A percentile compares a stretch with the other conserved stretches of the same genome.
phyloP scores from a whole-genome alignment of 306 rosid species.

The Prunus campanulata region DNA sequence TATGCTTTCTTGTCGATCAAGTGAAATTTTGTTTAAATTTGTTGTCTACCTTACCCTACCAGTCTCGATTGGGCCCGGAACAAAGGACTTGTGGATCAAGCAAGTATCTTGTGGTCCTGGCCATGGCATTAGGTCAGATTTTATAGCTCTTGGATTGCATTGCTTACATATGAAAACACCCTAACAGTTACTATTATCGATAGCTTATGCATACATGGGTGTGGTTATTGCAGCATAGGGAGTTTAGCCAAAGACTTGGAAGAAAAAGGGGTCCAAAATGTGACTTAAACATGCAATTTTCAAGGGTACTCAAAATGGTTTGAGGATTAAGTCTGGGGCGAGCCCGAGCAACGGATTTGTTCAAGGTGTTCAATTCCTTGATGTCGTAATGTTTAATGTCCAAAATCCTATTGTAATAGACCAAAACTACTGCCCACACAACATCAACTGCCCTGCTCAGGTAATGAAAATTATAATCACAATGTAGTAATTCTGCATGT shows the following conservation, averaged over 20 bases:
- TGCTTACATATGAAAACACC: neutral
- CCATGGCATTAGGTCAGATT: slow-evolving; percentile 23
- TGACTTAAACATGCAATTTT: slow-evolving; percentile 1
- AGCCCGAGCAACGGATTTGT: neutral
- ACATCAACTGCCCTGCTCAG: neutral
- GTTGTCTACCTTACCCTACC: too few species aligned
- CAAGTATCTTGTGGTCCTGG: slow-evolving; percentile 22
- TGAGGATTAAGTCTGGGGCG: slow-evolving; percentile 11
- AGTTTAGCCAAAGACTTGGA: slow-evolving; percentile 7
- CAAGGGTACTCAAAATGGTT: neutral
- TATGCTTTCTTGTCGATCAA: too few species aligned
- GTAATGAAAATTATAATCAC: neutral
- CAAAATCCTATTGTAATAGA: slow-evolving; percentile 1
- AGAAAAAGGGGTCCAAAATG: slow-evolving; percentile 18
- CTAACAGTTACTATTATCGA: too few species aligned
- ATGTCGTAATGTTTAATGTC: neutral
- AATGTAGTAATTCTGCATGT: too few species aligned
- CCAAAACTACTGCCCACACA: slow-evolving; percentile 15
- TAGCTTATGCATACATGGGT: neutral
- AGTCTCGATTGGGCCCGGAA: slow-evolving; percentile 29
- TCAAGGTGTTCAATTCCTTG: slow-evolving; percentile 6
- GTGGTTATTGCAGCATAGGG: neutral
- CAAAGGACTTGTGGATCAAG: slow-evolving; percentile 27
- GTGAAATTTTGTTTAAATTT: too few species aligned
- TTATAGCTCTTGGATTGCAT: neutral